Evolutionary conservation across 768 basidiomycete species (phyloP).

Genomic region (Termitomyces eurrhizus): DNA sequence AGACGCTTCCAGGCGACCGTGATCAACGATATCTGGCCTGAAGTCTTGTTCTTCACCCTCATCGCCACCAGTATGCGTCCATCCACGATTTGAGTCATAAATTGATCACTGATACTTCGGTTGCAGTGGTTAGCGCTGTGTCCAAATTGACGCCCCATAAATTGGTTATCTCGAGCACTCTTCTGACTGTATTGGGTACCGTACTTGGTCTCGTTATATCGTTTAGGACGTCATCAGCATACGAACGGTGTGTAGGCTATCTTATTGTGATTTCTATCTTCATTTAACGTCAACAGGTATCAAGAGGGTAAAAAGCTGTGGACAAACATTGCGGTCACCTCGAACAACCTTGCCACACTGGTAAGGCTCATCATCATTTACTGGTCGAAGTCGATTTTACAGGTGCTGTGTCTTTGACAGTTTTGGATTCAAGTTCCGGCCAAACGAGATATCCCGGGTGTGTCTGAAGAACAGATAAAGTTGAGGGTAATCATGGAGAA

Average conservation of each 20-base stretch:
- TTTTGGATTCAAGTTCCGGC: slow-evolving; percentile 55
- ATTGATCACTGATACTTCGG: background rate
- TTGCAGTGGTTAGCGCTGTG: slow-evolving; percentile 54
- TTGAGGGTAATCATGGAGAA: slow-evolving; percentile 64
- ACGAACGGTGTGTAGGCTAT: slow-evolving; percentile 45
- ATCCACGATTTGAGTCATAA: background rate
- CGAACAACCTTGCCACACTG: slow-evolving; percentile 55
- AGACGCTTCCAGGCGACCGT: slow-evolving; percentile 57
- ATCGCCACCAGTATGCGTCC: slow-evolving; percentile 48
- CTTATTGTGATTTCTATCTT: background rate
- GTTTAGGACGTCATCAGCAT: slow-evolving; percentile 70
- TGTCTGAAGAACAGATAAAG: slow-evolving; percentile 24
- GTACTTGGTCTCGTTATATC: slow-evolving; percentile 70
- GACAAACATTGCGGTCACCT: slow-evolving; percentile 55
- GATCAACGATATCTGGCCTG: slow-evolving; percentile 64
- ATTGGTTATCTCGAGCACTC: slow-evolving; percentile 48
- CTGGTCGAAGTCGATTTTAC: background rate
- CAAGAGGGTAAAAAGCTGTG: slow-evolving; percentile 71
- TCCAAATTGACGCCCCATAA: slow-evolving; percentile 43
- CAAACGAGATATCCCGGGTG: slow-evolving; percentile 33
- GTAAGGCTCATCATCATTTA: slow-evolving; percentile 29
- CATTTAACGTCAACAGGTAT: slow-evolving; percentile 34
- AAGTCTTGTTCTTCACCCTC: slow-evolving; percentile 55
- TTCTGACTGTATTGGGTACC: slow-evolving; percentile 70
- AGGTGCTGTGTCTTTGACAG: slow-evolving; percentile 20